Conservation (phyloP, 805 yeast species). For the Ogataea paradorogensis region DNA sequence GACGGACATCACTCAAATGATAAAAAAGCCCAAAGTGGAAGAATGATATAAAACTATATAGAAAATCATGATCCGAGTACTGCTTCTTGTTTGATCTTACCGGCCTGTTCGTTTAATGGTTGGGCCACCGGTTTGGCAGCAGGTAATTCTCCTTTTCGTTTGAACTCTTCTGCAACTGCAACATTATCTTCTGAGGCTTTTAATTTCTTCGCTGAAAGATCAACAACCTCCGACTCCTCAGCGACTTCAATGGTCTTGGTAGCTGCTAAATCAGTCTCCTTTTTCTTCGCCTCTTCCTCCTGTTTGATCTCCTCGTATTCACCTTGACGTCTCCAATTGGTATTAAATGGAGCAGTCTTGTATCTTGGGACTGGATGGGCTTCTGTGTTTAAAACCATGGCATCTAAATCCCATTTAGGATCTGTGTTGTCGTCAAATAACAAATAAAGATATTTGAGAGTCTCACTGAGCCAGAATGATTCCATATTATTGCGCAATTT, state of each 20-base stretch:
- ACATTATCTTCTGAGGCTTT: conserved; percentile 20
- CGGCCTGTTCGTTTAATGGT: conserved; percentile 28
- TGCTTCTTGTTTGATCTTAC: conserved; percentile 15
- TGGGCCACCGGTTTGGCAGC: conserved; percentile 27
- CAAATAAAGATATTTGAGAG: conserved; percentile 79
- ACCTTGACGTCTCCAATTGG: conserved; percentile 55
- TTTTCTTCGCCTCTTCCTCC: neutral
- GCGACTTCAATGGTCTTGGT: neutral
- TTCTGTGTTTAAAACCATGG: conserved; percentile 83
- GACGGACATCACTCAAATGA: conserved; percentile 24
- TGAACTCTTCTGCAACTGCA: conserved; percentile 25
- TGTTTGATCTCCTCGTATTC: neutral
- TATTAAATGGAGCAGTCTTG: conserved; percentile 47
- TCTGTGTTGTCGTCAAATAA: conserved; percentile 66
- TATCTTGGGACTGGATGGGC: conserved; percentile 91
- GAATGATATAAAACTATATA: neutral
- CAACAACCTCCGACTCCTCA: neutral
- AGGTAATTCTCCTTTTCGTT: conserved; percentile 24
- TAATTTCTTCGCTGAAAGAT: conserved; percentile 13
- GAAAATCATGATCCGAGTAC: neutral
- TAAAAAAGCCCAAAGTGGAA: conserved; percentile 22
- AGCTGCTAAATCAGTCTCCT: neutral
- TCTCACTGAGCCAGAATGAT: conserved; percentile 92
- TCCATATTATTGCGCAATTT: conserved; percentile 70
- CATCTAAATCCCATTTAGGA: conserved; percentile 59